These are phyloP conservation scores for Tulasnella sp. DNA, from an alignment of 768 basidiomycete genomes.

Conservation along the genomic window DNA sequence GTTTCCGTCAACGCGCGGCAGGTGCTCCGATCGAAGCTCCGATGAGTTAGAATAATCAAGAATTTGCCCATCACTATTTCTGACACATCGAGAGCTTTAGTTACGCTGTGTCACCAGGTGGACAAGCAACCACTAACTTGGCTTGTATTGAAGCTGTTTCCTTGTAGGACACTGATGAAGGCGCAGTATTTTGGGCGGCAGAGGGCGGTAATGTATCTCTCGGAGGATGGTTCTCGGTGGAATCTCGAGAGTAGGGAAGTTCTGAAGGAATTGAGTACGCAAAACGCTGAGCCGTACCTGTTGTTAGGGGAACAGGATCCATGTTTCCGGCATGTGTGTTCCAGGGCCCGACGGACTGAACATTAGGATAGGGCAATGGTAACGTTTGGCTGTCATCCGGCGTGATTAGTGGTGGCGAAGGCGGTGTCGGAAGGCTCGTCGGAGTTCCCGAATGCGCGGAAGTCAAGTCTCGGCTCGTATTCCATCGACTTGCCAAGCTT, in stretches of 20 bases:
- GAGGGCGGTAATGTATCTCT: background rate
- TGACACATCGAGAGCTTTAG: background rate
- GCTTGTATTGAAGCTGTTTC: background rate
- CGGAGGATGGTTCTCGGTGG: background rate
- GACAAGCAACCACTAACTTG: background rate
- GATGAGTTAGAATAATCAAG: background rate
- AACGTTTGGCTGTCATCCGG: background rate
- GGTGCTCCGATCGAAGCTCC: background rate
- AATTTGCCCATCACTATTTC: background rate
- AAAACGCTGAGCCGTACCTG: background rate
- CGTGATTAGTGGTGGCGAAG: background rate
- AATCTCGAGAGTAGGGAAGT: no score
- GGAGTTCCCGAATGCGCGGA: background rate
- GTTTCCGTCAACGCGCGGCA: constrained; percentile 8
- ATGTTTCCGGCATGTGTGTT: background rate
- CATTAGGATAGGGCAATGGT: background rate
- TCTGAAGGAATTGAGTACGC: background rate
- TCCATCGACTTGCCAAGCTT: background rate
- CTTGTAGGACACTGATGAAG: background rate
- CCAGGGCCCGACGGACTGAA: background rate
- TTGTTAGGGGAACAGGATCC: background rate
- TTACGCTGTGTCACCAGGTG: background rate
- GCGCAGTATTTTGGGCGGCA: background rate
- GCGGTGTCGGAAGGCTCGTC: background rate
- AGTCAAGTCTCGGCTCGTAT: background rate